Base-by-base conservation (phyloP, 495 filamentous ascomycete species). In the Penicillium paradoxum region DNA sequence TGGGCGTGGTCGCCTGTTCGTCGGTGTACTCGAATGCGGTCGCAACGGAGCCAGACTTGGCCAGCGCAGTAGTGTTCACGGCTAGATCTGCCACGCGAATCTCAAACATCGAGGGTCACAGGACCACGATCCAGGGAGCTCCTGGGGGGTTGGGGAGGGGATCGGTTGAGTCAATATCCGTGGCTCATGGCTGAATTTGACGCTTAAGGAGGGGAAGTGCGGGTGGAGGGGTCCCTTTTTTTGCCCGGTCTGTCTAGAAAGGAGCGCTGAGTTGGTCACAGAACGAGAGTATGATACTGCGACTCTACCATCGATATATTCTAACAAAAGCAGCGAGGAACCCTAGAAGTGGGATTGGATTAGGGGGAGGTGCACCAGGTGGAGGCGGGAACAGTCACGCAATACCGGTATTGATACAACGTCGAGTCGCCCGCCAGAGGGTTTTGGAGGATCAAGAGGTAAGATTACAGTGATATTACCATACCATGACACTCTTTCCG, bases 21-120 rank as follows among this genome's bases (percentile, higher is more conserved):
- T 77, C 68, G 56, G 73, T 67, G 62, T 68, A 77, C 45, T 78
- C 71, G 53, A 76, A 69, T 49, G 75, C 63, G 54, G 76, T 74
- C 54, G 74, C 66, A 61, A 72, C 64, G 19, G 73, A 58, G 32
- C 62, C 65, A 22, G 63, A 62, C 51, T 74, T 73, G 46, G 60
- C 58, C 57, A 72, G 54, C 48, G 60, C 53, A 57, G 71, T 57
- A 22, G 65, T 61, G 46, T 70, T 59, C 56, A 67, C 60, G 34
- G 64, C 63, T 60, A 71, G 57, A 58, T 73, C 66, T 53, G 57
- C 60, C 52, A 63, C 53, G 47, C 67, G 63, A 52, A 61, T 61
- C 45, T 71, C 65, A 55, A 59, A 70, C 72, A 75, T 75, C 47
- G 57, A 65, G 60, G 41, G 51, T 60, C 33, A 41, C 39, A 22